Conservation (phyloP, 495 filamentous ascomycete genomes). For the Penicillium crystallinum region DNA sequence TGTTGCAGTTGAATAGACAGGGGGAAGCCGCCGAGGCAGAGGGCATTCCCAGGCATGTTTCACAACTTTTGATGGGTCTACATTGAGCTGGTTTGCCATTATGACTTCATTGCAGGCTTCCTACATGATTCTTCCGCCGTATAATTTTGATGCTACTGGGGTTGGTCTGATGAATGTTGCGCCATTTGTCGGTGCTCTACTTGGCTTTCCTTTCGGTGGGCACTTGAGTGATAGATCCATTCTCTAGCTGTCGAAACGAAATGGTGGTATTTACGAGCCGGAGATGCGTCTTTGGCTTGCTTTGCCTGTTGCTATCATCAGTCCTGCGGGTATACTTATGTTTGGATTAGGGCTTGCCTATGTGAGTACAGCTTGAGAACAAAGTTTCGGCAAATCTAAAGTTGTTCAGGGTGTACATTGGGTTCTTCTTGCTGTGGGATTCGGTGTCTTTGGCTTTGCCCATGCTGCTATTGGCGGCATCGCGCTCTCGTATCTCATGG, state of each 20-base stretch:
- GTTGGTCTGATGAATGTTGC: conserved; percentile 38
- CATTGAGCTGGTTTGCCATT: conserved; percentile 29
- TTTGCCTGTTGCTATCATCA: conserved; percentile 20
- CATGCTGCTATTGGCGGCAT: conserved; percentile 19
- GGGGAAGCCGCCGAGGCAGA: no score
- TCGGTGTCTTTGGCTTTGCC: conserved; percentile 25
- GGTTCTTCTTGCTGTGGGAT: conserved; percentile 26
- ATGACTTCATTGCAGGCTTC: conserved; percentile 27
- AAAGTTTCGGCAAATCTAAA: background rate
- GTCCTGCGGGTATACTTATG: conserved; percentile 26
- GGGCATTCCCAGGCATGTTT: conserved; percentile 23
- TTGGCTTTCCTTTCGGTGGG: conserved; percentile 33
- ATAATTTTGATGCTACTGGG: conserved; percentile 33
- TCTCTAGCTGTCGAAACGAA: conserved; percentile 30
- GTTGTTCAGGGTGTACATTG: conserved; percentile 21
- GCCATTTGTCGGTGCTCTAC: conserved; percentile 31
- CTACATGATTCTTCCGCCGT: conserved; percentile 31
- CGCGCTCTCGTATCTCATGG: conserved; percentile 30
- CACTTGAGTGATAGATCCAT: conserved; percentile 33
- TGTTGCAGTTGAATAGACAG: no score
- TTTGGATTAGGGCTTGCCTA: conserved; percentile 32
- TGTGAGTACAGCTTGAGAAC: conserved; percentile 3
- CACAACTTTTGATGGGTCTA: conserved; percentile 17
- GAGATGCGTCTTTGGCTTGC: conserved; percentile 37
- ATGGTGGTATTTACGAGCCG: conserved; percentile 38